These are phyloP conservation scores for Purpureocillium takamizusanense DNA, from an alignment of 2,329 filamentous ascomycete genomes.

Conservation along the genomic window DNA sequence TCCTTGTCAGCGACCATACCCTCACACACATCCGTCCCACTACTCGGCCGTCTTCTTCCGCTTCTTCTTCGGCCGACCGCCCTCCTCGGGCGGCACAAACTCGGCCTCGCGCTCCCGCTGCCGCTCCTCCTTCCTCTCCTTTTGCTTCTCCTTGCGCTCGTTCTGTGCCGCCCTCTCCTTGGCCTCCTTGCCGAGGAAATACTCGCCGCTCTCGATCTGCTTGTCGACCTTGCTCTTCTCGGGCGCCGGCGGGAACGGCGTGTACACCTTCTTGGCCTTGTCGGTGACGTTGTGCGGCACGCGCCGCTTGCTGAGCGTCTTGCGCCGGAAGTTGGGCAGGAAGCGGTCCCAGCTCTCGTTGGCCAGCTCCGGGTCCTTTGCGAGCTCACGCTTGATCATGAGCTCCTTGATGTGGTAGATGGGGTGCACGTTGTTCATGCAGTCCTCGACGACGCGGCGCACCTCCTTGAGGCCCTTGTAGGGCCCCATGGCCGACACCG, in stretches of 20 bases:
- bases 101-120: conserved; percentile 76
- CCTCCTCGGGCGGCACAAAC: conserved; percentile 80
- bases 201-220: conserved; percentile 97
- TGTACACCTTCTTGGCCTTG: conserved; percentile 91
- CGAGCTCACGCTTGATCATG: conserved; percentile 88
- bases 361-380: conserved; percentile 77
- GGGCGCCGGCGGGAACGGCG: conserved; percentile 89
- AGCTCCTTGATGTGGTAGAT: conserved; percentile 73
- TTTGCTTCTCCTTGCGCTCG: conserved; percentile 75
- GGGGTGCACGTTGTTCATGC: conserved; percentile 94
- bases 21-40: conserved; percentile 4
- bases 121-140: conserved; percentile 80
- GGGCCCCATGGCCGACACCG: conserved; percentile 82
- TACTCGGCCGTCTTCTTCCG: conserved; percentile 43
- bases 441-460: conserved; percentile 81
- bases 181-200: conserved; percentile 86
- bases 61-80: conserved; percentile 53
- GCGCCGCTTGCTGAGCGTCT: conserved; percentile 74
- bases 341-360: conserved; percentile 94
- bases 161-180: conserved; percentile 78
- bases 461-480: conserved; percentile 93
- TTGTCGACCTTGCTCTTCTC: conserved; percentile 99
- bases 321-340: conserved; percentile 94
- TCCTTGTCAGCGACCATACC: too few species aligned
- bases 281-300: conserved; percentile 81